Percentiles rank a stretch among this genome's conserved stretches.
phyloP scores from a whole-genome alignment of 1,284 basidiomycete genomes.

The Malassezia sympodialis region DNA sequence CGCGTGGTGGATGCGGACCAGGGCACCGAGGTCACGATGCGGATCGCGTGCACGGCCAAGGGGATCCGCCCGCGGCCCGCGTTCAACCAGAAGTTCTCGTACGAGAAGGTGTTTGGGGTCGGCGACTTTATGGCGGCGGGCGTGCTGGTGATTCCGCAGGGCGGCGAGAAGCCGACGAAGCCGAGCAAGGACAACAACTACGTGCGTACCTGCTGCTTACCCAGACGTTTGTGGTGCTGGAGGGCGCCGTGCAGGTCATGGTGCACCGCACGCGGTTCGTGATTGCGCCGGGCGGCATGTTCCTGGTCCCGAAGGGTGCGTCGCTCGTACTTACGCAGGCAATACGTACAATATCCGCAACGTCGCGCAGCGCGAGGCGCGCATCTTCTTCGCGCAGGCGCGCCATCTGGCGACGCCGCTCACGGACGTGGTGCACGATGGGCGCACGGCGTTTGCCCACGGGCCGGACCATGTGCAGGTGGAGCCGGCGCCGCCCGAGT shows the following conservation, averaged over 20 bases:
- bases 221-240: constrained; percentile 34
- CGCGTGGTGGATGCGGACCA: constrained; percentile 62
- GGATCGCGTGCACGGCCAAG: constrained; percentile 64
- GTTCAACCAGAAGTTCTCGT: constrained; percentile 61
- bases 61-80: constrained; percentile 57
- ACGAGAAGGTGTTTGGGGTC: constrained; percentile 91
- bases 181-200: constrained; percentile 87
- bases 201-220: constrained; percentile 55
- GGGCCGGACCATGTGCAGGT: neutral
- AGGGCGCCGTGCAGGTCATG: constrained; percentile 72
- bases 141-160: constrained; percentile 67
- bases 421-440: constrained; percentile 9
- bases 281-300: constrained; percentile 72
- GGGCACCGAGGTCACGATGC: constrained; percentile 58
- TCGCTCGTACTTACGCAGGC: constrained; percentile 53
- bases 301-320: constrained; percentile 77
- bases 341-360: constrained; percentile 86
- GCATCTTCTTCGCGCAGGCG: constrained; percentile 85
- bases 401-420: constrained; percentile 53
- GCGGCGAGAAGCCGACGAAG: constrained; percentile 72
- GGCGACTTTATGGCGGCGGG: constrained; percentile 83
- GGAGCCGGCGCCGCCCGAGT: neutral
- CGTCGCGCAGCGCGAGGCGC: constrained; percentile 66
- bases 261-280: constrained; percentile 69
- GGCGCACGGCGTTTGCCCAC: constrained; percentile 14